Conservation (phyloP, 75 land plant genomes). For the Cunninghamia lanceolata region DNA sequence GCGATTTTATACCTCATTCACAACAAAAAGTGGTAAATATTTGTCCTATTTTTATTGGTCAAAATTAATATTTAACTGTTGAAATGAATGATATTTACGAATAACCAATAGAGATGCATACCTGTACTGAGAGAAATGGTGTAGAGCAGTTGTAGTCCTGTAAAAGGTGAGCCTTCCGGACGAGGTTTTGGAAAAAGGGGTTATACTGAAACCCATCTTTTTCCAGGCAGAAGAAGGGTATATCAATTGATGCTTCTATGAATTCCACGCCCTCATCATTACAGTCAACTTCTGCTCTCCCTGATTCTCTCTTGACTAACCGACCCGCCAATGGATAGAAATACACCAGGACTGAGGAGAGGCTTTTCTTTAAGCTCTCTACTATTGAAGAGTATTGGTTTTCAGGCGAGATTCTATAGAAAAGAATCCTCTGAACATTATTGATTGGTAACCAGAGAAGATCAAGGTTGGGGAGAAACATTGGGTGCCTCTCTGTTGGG, state of each 20-base stretch:
- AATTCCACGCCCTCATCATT: background rate
- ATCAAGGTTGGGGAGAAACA: background rate
- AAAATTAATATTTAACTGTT: too few relatives aligned
- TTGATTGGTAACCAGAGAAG: background rate
- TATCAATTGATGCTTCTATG: constrained; percentile 10
- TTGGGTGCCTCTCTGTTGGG: background rate
- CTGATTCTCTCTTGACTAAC: background rate
- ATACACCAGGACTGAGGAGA: background rate
- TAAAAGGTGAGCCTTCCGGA: background rate
- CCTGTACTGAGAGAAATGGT: constrained; percentile 14
- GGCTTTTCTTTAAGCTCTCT: too few relatives aligned
- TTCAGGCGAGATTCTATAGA: background rate
- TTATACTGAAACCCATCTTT: background rate
- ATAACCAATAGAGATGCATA: background rate
- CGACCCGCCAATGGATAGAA: constrained; percentile 1
- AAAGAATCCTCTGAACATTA: background rate
- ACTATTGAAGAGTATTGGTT: background rate
- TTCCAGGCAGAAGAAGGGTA: background rate
- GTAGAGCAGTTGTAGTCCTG: background rate
- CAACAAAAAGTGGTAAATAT: too few relatives aligned
- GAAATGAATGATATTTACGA: too few relatives aligned
- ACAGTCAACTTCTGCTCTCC: background rate
- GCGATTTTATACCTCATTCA: too few relatives aligned
- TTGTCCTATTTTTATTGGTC: too few relatives aligned
- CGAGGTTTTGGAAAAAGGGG: background rate